Percentiles rank a stretch among this genome's conserved stretches.
These are phyloP conservation scores for Bruguiera gymnorhiza DNA, from an alignment of 345 rosid species.

Conservation along the genomic window DNA sequence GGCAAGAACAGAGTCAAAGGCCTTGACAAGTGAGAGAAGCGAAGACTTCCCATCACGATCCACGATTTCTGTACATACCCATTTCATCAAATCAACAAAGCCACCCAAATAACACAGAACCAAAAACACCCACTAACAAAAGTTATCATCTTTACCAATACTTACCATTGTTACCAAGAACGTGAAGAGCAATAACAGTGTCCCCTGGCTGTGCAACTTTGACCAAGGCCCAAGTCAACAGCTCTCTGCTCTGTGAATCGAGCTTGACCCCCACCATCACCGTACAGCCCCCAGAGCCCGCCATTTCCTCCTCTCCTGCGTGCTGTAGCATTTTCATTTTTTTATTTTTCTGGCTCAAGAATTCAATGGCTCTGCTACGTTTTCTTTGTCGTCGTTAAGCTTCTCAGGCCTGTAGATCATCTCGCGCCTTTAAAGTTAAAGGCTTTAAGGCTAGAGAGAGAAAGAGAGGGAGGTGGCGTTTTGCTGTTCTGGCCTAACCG, in stretches of 20 bases:
- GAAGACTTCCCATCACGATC: constrained; percentile 30
- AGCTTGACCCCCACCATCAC: constrained; percentile 33
- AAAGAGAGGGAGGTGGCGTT: constrained; percentile 9
- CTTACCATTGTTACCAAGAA: constrained; percentile 28
- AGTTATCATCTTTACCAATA: neutral
- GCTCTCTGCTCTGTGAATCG: constrained; percentile 27
- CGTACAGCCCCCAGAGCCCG: constrained; percentile 33
- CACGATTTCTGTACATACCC: constrained; percentile 26
- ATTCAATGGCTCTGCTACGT: neutral
- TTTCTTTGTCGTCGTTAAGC: constrained; percentile 15
- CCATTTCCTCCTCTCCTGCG: constrained; percentile 21
- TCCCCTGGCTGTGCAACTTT: constrained; percentile 32
- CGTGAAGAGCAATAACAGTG: constrained; percentile 33
- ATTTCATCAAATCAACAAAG: constrained; percentile 12
- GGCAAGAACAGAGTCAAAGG: constrained; percentile 34
- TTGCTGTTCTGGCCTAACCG: constrained; percentile 41
- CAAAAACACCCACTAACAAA: neutral
- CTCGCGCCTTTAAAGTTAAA: constrained; percentile 16
- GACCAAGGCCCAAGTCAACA: constrained; percentile 36
- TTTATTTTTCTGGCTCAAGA: neutral
- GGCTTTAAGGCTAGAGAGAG: neutral
- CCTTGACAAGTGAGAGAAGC: constrained; percentile 31
- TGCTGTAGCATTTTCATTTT: constrained; percentile 41
- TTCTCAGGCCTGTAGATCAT: constrained; percentile 29
- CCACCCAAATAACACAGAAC: neutral